phyloP scores from a whole-genome alignment of 2,329 filamentous ascomycete species.

The Teratosphaeriaceae sp. region DNA sequence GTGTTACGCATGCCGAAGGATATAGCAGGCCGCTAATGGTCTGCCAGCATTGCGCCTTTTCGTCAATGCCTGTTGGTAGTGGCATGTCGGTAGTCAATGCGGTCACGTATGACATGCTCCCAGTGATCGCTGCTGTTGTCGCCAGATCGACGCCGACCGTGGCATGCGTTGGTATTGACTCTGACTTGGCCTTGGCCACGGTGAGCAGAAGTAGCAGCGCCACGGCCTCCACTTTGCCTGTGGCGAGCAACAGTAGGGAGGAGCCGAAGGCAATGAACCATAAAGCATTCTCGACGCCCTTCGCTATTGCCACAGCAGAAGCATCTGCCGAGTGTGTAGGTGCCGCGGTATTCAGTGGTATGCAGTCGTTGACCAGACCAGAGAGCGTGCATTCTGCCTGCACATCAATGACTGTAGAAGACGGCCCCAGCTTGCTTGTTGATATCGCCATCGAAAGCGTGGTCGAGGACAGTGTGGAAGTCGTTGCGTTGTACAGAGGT shows the following conservation, averaged over 20 bases:
- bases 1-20: not conserved
- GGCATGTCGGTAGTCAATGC: too few species aligned
- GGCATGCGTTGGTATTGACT: too few species aligned
- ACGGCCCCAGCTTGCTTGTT: not conserved
- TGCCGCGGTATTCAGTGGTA: not conserved
- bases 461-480: not conserved
- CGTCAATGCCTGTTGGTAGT: not conserved
- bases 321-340: not conserved
- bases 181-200: not conserved
- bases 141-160: too few species aligned
- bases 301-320: not conserved
- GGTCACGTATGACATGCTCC: too few species aligned
- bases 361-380: not conserved
- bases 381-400: not conserved
- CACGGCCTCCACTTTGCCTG: not conserved
- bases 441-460: not conserved
- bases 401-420: not conserved
- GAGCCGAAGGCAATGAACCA: not conserved
- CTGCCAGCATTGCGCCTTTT: not conserved
- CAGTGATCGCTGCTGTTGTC: too few species aligned
- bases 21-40: not conserved
- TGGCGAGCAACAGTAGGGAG: not conserved
- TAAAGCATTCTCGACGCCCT: not conserved
- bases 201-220: not conserved
- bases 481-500: not conserved